A percentile compares a stretch with the other conserved stretches of the same genome.
These are phyloP conservation scores for Venturia oleaginea DNA, from an alignment of 2,329 filamentous ascomycete genomes.

Conservation along the genomic window DNA sequence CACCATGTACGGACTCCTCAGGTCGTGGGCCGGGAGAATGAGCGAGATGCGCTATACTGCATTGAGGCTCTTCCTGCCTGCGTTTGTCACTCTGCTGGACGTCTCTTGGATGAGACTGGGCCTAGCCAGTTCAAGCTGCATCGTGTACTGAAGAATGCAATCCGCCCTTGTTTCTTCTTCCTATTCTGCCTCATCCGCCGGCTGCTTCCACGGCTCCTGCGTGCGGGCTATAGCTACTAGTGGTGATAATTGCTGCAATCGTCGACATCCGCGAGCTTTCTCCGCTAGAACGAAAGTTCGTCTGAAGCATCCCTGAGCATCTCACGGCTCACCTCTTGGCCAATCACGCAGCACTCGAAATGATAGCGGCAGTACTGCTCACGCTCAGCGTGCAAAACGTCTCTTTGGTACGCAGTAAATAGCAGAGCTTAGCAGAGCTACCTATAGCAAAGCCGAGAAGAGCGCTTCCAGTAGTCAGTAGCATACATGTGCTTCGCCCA, in stretches of 20 bases:
- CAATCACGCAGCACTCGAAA: background rate
- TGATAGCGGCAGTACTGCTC: background rate
- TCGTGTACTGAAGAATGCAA: background rate
- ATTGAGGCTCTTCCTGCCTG: background rate
- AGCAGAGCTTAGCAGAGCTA: background rate
- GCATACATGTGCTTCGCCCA: background rate
- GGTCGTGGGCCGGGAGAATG: background rate
- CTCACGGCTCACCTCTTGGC: background rate
- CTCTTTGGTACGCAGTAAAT: background rate
- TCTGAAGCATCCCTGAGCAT: background rate
- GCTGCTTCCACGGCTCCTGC: background rate
- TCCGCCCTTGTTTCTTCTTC: background rate
- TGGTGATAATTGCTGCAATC: background rate
- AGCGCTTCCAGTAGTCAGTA: background rate
- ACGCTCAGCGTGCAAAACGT: background rate
- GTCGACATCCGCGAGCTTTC: background rate
- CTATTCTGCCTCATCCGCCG: background rate
- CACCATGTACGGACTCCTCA: background rate
- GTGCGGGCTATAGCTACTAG: background rate
- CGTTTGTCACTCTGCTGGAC: background rate
- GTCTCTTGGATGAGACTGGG: background rate
- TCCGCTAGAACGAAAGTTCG: background rate
- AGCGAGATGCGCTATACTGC: slow-evolving; percentile 2
- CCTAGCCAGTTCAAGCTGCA: background rate
- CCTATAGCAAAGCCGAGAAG: background rate